Conservation (phyloP, 1,139 yeast genomes). For the Pichia sp. region DNA sequence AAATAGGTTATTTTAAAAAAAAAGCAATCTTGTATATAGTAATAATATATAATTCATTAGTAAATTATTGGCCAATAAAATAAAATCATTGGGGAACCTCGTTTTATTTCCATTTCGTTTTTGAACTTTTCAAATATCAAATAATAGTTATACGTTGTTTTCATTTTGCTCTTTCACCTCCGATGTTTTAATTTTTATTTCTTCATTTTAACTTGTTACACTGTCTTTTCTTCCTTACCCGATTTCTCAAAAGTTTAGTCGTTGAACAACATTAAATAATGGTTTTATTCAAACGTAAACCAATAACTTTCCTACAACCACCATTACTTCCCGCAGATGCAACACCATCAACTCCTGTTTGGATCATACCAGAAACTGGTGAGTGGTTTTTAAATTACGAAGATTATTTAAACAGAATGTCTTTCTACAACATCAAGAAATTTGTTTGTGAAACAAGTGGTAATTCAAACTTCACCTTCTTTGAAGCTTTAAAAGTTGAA, state of each 20-base stretch:
- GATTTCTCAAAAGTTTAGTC: background rate
- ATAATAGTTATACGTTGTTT: background rate
- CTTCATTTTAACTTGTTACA: background rate
- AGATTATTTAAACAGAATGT: conserved; percentile 62
- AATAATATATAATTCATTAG: background rate
- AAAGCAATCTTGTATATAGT: background rate
- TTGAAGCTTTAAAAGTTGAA: conserved; percentile 82
- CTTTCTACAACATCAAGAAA: conserved; percentile 64
- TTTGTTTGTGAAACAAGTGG: conserved; percentile 97
- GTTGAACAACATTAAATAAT: background rate
- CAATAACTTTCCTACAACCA: conserved; percentile 52
- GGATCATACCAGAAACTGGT: conserved; percentile 74
- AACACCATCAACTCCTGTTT: conserved; percentile 48
- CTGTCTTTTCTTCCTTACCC: too few species aligned
- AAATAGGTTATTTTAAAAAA: conserved; percentile 18
- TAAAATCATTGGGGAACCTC: background rate
- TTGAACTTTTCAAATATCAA: background rate
- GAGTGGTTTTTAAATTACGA: conserved; percentile 83
- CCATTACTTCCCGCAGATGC: conserved; percentile 50
- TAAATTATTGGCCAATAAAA: background rate
- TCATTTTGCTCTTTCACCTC: background rate
- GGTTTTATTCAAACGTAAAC: conserved; percentile 72
- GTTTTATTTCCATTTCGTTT: background rate
- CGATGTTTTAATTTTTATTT: background rate
- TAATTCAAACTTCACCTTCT: conserved; percentile 81